A percentile compares a stretch with the other conserved stretches of the same genome.
Conservation (phyloP, 164 flowering plant species). For the Cinnamomum chago region DNA sequence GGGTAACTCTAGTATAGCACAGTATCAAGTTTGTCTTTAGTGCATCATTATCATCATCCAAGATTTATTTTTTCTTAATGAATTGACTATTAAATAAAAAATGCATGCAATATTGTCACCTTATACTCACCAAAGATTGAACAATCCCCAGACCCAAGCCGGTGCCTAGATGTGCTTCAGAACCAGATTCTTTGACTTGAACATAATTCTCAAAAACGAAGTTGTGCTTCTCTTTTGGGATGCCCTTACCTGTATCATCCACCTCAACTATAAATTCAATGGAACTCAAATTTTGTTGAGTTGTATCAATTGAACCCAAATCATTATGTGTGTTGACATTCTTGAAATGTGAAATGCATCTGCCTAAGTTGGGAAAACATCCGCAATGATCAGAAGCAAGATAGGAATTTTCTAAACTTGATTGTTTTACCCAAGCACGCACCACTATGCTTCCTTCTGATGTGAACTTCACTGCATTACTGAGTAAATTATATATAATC, state of each 20-base stretch:
- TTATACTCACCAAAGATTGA: slow-evolving; percentile 59
- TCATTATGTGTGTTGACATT: slow-evolving; percentile 12
- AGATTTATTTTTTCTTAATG: too few relatives aligned
- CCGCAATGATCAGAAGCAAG: slow-evolving; percentile 14
- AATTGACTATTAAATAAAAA: too few relatives aligned
- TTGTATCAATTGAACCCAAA: slow-evolving; percentile 7
- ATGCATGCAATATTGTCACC: too few relatives aligned
- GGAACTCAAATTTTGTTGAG: slow-evolving; percentile 18
- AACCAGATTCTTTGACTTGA: slow-evolving; percentile 69
- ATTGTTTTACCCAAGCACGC: slow-evolving; percentile 61
- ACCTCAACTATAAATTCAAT: slow-evolving; percentile 70
- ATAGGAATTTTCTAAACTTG: slow-evolving; percentile 26
- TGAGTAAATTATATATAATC: slow-evolving; percentile 59
- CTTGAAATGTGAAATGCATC: slow-evolving; percentile 10
- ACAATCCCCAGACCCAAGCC: slow-evolving; percentile 94
- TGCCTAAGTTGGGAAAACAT: background rate
- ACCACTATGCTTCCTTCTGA: slow-evolving; percentile 55
- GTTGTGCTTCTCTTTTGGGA: slow-evolving; percentile 67
- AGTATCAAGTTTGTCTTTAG: too few relatives aligned
- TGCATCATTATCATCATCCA: too few relatives aligned
- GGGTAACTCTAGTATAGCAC: too few relatives aligned
- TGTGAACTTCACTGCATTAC: slow-evolving; percentile 91
- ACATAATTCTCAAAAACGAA: slow-evolving; percentile 78
- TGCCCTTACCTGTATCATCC: slow-evolving; percentile 83
- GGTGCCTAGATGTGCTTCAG: slow-evolving; percentile 49